Evolutionary conservation across 441 rosid species (phyloP).

Genomic region (Adansonia rubrostipa): DNA sequence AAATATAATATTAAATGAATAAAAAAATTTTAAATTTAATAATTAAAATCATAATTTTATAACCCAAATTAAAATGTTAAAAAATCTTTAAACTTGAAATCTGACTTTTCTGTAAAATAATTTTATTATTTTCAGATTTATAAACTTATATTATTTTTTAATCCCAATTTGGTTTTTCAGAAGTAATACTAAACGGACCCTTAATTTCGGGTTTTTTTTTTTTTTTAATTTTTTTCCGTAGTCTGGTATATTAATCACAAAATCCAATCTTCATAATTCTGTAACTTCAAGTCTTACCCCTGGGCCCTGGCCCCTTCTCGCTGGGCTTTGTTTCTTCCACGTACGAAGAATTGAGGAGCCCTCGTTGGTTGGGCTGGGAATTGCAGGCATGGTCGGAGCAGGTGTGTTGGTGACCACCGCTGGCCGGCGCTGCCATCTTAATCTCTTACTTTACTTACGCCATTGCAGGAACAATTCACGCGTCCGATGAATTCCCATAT

Average conservation of each 20-base stretch:
- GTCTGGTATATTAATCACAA: too few relatives aligned
- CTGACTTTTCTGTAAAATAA: too few relatives aligned
- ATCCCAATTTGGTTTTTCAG: too few relatives aligned
- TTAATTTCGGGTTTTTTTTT: too few relatives aligned
- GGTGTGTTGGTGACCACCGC: constrained; percentile 85
- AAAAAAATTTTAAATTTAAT: too few relatives aligned
- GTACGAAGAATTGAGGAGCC: constrained; percentile 62
- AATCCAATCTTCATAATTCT: background rate
- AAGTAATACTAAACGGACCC: too few relatives aligned
- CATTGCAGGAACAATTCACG: constrained; percentile 74
- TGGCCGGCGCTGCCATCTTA: constrained; percentile 76
- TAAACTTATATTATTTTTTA: too few relatives aligned
- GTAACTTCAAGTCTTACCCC: constrained; percentile 55
- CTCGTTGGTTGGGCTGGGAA: constrained; percentile 79
- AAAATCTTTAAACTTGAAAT: too few relatives aligned
- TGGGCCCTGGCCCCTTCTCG: constrained; percentile 67
- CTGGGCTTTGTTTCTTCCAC: constrained; percentile 68
- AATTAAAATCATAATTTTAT: too few relatives aligned
- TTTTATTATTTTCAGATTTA: too few relatives aligned
- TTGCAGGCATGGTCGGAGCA: constrained; percentile 97
- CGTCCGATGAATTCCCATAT: constrained; percentile 22
- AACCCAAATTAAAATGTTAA: too few relatives aligned
- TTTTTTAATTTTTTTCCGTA: background rate
- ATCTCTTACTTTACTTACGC: constrained; percentile 56
- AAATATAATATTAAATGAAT: too few relatives aligned